Evolutionary conservation across 768 basidiomycete genomes (phyloP).

Genomic region (Sarcodon aspratus): DNA sequence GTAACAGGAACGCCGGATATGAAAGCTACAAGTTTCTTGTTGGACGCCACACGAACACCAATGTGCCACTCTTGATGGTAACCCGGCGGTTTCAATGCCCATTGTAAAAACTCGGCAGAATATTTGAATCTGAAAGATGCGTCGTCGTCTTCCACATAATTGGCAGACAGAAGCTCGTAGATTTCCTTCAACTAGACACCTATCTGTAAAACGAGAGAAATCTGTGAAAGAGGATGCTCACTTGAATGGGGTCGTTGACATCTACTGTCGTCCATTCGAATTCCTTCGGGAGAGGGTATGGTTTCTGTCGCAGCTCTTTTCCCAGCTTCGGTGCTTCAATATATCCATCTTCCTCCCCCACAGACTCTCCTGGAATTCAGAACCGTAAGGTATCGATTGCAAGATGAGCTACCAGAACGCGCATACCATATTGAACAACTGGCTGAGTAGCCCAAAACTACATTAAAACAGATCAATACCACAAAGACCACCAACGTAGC

Average conservation of each 20-base stretch:
- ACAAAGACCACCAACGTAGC: not conserved
- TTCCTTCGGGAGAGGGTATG: conserved; percentile 81
- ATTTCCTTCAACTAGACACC: conserved; percentile 70
- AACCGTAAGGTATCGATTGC: conserved; percentile 1
- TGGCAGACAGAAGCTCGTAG: conserved; percentile 79
- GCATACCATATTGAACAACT: conserved; percentile 74
- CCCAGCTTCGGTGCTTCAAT: conserved; percentile 75
- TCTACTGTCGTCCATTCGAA: conserved; percentile 88
- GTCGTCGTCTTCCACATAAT: conserved; percentile 96
- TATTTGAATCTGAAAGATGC: conserved; percentile 97
- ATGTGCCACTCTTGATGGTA: conserved; percentile 93
- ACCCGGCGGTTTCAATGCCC: conserved; percentile 93
- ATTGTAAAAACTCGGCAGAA: conserved; percentile 85
- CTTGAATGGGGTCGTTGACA: conserved; percentile 67
- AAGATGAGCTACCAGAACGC: not conserved
- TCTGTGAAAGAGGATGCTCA: conserved; percentile 15
- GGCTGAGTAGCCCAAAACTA: conserved; percentile 99
- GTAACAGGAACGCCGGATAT: conserved; percentile 88
- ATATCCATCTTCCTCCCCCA: conserved; percentile 66
- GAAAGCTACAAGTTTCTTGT: conserved; percentile 91
- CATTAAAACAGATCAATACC: not conserved
- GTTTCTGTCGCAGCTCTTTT: conserved; percentile 78
- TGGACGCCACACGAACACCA: conserved; percentile 84
- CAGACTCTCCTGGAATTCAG: conserved; percentile 39
- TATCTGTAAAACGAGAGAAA: not conserved